phyloP scores from a whole-genome alignment of 805 yeast genomes.

The Suhomyces sp. region DNA sequence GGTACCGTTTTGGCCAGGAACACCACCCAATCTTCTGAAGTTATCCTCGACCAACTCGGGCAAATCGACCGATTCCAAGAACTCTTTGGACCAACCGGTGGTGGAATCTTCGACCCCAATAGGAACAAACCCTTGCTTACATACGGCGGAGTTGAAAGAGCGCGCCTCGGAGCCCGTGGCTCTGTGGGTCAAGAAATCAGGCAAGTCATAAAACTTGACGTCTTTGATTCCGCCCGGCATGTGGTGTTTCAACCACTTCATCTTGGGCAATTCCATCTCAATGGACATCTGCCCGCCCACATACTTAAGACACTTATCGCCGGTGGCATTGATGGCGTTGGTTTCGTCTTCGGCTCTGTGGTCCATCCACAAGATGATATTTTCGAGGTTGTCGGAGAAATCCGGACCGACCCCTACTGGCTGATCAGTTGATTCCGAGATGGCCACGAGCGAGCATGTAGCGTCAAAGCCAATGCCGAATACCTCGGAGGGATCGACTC shows the following conservation, averaged over 20 bases:
- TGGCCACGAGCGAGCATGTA: slow-evolving; percentile 88
- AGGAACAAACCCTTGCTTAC: slow-evolving; percentile 95
- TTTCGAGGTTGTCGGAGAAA: slow-evolving; percentile 66
- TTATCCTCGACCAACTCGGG: slow-evolving; percentile 75
- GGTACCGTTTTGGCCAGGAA: slow-evolving; percentile 65
- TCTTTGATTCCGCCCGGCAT: slow-evolving; percentile 56
- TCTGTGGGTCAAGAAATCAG: slow-evolving; percentile 87
- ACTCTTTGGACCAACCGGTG: slow-evolving; percentile 88
- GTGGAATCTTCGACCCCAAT: slow-evolving; percentile 82
- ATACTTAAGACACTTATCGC: slow-evolving; percentile 76
- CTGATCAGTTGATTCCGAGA: slow-evolving; percentile 57
- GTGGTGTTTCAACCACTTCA: slow-evolving; percentile 90
- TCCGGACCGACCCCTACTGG: slow-evolving; percentile 94
- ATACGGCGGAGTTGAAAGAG: slow-evolving; percentile 84
- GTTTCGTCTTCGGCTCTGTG: slow-evolving; percentile 90
- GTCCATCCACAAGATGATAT: slow-evolving; percentile 97
- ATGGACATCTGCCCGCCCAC: slow-evolving; percentile 98
- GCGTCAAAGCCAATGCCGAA: slow-evolving; percentile 96
- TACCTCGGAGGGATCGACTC: slow-evolving; percentile 62
- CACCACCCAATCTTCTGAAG: slow-evolving; percentile 80
- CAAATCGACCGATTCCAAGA: slow-evolving; percentile 64
- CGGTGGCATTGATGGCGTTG: slow-evolving; percentile 71
- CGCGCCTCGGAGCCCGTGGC: slow-evolving; percentile 88
- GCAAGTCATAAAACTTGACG: slow-evolving; percentile 85
- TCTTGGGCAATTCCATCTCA: slow-evolving; percentile 97